These are phyloP conservation scores for Coemansia reversa DNA, from an alignment of 192 early-diverging fungal genomes.

Conservation along the genomic window DNA sequence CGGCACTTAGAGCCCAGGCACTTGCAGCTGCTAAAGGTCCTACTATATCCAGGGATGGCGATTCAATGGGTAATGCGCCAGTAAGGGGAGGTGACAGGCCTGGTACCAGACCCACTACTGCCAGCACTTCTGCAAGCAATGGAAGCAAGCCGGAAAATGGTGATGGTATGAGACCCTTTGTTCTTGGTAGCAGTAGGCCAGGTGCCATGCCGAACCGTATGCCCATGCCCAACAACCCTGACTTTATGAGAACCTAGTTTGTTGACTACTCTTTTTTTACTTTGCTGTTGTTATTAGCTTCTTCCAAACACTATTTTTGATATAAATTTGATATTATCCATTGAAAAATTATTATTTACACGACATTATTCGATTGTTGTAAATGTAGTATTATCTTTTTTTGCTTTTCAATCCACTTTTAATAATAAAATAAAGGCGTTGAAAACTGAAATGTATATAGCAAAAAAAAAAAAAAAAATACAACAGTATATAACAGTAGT, in stretches of 20 bases:
- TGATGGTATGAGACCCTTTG: not conserved
- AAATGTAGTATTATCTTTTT: no score
- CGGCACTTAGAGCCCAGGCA: no score
- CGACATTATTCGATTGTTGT: no score
- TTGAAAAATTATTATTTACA: no score
- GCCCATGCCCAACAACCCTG: not conserved
- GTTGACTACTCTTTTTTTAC: no score
- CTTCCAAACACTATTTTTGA: not conserved
- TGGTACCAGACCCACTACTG: not conserved
- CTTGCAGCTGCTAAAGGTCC: constrained; percentile 4
- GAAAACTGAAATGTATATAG: not conserved
- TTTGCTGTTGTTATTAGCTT: not conserved
- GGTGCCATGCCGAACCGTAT: not conserved
- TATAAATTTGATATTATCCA: no score
- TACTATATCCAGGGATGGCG: no score
- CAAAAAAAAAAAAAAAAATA: not conserved
- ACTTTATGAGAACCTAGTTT: not conserved
- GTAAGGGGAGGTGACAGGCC: not conserved
- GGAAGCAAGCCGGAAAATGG: not conserved
- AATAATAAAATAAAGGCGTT: no score
- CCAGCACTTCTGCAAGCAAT: not conserved
- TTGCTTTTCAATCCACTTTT: no score
- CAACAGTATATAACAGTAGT: not conserved
- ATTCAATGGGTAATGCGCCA: not conserved
- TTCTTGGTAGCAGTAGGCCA: not conserved